These are phyloP conservation scores for Eragrostis nindensis DNA, from an alignment of 176 grass and related monocot species.

Conservation along the genomic window DNA sequence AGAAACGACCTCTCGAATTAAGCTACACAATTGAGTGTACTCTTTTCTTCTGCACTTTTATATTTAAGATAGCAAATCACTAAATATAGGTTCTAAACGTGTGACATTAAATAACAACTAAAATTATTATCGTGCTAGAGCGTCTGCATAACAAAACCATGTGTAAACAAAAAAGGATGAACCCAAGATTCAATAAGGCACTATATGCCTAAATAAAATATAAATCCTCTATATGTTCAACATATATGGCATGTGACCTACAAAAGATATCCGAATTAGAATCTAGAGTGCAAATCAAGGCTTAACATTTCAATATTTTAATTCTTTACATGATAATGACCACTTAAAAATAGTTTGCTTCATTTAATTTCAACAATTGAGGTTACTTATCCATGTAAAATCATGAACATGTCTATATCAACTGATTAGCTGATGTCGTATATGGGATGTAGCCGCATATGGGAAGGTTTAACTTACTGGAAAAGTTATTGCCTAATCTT, in stretches of 20 bases:
- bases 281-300: background rate
- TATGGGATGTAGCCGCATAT: background rate
- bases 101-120: no score
- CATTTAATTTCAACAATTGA: background rate
- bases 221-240: background rate
- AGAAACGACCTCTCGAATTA: no score
- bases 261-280: background rate
- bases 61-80: no score
- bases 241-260: background rate
- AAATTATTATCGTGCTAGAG: no score
- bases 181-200: no score
- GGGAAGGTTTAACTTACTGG: constrained; percentile 28
- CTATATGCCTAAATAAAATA: no score
- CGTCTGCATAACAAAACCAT: no score
- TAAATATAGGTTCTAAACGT: no score
- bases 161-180: no score
- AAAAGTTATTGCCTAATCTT: constrained; percentile 44
- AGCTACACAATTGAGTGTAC: no score
- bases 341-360: background rate
- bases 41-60: no score
- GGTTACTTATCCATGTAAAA: background rate
- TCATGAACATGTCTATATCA: background rate
- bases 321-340: background rate
- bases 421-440: background rate
- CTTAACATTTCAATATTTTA: background rate